Percentiles rank a stretch among this genome's conserved stretches.
phyloP scores from a whole-genome alignment of 345 rosid genomes.

The Kernera saxatilis region DNA sequence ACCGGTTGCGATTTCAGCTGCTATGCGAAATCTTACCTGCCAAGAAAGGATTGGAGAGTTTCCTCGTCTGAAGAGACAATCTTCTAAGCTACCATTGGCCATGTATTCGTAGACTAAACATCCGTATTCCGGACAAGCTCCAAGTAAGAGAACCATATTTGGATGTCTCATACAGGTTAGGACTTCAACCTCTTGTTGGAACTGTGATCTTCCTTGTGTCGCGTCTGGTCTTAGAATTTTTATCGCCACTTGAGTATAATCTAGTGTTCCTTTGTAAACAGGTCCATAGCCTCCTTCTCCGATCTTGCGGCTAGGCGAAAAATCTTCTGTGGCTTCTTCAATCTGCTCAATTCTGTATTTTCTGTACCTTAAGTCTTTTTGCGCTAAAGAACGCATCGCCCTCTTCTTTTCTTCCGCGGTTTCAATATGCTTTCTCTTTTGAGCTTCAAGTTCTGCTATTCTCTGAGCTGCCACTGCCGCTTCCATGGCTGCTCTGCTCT shows the following conservation, averaged over 20 bases:
- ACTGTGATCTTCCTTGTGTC: constrained; percentile 76
- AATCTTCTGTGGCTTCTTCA: constrained; percentile 60
- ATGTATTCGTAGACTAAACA: constrained; percentile 86
- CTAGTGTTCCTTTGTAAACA: constrained; percentile 54
- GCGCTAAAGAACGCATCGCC: constrained; percentile 12
- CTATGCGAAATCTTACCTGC: constrained; percentile 66
- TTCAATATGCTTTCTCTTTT: constrained; percentile 52
- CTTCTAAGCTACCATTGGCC: constrained; percentile 93
- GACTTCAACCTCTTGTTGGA: constrained; percentile 85
- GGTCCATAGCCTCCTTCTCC: constrained; percentile 99
- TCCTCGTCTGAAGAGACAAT: constrained; percentile 52
- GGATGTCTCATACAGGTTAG: constrained; percentile 80
- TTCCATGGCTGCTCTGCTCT: constrained; percentile 52
- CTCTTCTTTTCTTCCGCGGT: constrained; percentile 33
- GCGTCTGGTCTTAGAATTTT: constrained; percentile 89
- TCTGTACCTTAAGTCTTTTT: constrained; percentile 41
- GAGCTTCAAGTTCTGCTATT: constrained; percentile 53
- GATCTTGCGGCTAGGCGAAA: constrained; percentile 48
- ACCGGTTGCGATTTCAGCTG: constrained; percentile 79
- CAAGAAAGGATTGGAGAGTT: constrained; percentile 59
- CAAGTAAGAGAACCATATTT: constrained; percentile 92
- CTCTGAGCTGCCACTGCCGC: constrained; percentile 56
- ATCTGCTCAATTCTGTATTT: constrained; percentile 72
- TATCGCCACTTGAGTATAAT: constrained; percentile 73
- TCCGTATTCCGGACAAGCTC: constrained; percentile 86